phyloP scores from a whole-genome alignment of 2,329 filamentous ascomycete species.

The Fusarium albidum region DNA sequence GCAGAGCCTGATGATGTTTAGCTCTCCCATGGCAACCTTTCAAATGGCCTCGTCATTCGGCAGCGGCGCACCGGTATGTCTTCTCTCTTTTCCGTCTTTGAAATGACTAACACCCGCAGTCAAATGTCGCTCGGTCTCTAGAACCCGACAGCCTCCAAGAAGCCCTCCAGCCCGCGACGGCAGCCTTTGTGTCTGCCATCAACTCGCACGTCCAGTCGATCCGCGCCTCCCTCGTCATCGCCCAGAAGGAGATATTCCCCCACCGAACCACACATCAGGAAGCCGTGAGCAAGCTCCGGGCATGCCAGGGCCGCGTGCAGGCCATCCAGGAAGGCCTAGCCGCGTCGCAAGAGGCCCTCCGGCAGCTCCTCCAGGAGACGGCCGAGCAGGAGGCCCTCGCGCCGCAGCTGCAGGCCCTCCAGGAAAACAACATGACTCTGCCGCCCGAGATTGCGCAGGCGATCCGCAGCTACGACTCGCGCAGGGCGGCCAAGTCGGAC shows the following conservation, averaged over 20 bases:
- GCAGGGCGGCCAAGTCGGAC: conserved; percentile 37
- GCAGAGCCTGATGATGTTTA: conserved; percentile 42
- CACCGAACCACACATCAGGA: conserved; percentile 40
- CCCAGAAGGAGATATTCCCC: conserved; percentile 40
- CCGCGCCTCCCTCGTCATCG: conserved; percentile 32
- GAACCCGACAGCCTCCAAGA: conserved; percentile 34
- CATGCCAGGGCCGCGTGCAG: conserved; percentile 29
- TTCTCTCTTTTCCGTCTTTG: neutral
- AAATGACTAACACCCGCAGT: conserved; percentile 10
- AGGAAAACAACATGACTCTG: conserved; percentile 39
- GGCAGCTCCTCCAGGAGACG: conserved; percentile 34
- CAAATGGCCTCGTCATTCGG: conserved; percentile 38
- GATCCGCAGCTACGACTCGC: conserved; percentile 38
- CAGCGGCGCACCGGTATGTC: conserved; percentile 29
- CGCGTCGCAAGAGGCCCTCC: conserved; percentile 28
- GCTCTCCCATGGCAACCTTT: conserved; percentile 41
- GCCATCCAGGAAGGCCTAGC: conserved; percentile 34
- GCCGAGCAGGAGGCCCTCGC: conserved; percentile 37
- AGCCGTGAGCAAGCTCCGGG: conserved; percentile 33
- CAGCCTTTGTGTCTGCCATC: conserved; percentile 31
- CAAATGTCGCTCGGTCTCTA: conserved; percentile 30
- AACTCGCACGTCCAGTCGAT: conserved; percentile 36
- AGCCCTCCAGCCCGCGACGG: conserved; percentile 34
- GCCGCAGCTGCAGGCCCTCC: conserved; percentile 39
- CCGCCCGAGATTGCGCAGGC: conserved; percentile 40